These are phyloP conservation scores for Kwoniella sp. DNA, from an alignment of 768 basidiomycete genomes.

Conservation along the genomic window DNA sequence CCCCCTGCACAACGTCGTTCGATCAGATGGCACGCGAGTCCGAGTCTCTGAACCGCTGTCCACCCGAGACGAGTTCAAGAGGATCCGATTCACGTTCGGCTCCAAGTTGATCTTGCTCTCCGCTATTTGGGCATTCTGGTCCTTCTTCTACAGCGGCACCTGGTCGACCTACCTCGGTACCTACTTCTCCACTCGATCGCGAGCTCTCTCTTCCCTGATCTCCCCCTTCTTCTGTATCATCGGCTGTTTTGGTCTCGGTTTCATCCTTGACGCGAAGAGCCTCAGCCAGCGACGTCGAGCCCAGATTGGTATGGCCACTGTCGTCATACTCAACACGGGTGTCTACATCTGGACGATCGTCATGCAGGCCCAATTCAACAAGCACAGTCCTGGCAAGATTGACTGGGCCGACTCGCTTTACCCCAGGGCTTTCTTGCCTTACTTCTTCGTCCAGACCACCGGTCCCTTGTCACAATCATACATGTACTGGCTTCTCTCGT, in stretches of 20 bases:
- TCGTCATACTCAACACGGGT: constrained; percentile 9
- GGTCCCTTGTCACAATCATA: constrained; percentile 31
- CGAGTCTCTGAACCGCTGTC: constrained; percentile 21
- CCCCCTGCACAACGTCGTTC: constrained; percentile 27
- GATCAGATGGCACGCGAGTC: constrained; percentile 31
- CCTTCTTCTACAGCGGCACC: constrained; percentile 31
- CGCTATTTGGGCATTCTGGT: constrained; percentile 23
- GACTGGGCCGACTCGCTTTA: constrained; percentile 16
- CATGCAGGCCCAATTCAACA: constrained; percentile 16
- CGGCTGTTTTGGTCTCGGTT: constrained; percentile 31
- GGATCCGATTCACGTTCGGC: constrained; percentile 17
- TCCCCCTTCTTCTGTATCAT: constrained; percentile 30
- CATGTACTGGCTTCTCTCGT: constrained; percentile 45
- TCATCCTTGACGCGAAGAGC: constrained; percentile 37
- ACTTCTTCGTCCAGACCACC: constrained; percentile 26
- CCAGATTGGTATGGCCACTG: constrained; percentile 6
- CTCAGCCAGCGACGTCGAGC: constrained; percentile 22
- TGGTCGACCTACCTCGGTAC: constrained; percentile 37
- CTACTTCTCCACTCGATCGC: constrained; percentile 34
- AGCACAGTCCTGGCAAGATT: constrained; percentile 14
- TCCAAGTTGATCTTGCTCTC: constrained; percentile 23
- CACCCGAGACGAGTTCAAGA: constrained; percentile 29
- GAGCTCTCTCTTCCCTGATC: constrained; percentile 46
- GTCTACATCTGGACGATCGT: constrained; percentile 22
- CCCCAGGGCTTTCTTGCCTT: constrained; percentile 20